Evolutionary conservation across 805 yeast species (phyloP).

Genomic region (Myxozyma monticola): DNA sequence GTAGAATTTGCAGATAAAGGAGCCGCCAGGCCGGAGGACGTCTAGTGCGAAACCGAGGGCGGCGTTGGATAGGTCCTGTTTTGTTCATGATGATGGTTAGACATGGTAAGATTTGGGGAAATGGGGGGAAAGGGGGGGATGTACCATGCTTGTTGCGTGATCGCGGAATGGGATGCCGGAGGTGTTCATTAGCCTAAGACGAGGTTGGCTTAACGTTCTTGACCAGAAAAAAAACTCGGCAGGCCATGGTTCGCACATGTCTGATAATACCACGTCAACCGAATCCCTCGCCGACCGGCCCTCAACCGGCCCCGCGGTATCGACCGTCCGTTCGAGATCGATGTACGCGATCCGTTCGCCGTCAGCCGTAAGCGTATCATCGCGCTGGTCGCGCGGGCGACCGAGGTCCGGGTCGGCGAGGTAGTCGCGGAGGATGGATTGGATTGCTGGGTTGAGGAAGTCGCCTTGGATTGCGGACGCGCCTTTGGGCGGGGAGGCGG

Average conservation of each 20-base stretch:
- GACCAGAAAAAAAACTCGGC: constrained; percentile 54
- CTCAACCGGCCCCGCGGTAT: no score
- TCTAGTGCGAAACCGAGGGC: constrained; percentile 76
- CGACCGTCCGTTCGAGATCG: constrained; percentile 33
- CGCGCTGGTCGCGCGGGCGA: constrained; percentile 14
- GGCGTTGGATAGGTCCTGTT: constrained; percentile 81
- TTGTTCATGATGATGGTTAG: neutral
- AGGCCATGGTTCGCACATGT: constrained; percentile 69
- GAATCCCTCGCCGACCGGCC: no score
- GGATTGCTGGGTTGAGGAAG: constrained; percentile 68
- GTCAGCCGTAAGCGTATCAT: neutral
- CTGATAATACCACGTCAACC: constrained; percentile 71
- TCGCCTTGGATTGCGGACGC: constrained; percentile 83
- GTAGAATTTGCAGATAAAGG: constrained; percentile 77
- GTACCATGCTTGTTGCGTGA: constrained; percentile 74
- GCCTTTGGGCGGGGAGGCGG: constrained; percentile 77
- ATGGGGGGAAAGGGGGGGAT: constrained; percentile 30
- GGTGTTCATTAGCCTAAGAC: constrained; percentile 90
- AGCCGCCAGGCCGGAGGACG: constrained; percentile 68
- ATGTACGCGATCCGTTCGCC: constrained; percentile 25
- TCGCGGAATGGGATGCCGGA: constrained; percentile 79
- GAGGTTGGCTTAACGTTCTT: constrained; percentile 74
- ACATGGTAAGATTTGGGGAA: neutral
- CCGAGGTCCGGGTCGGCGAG: constrained; percentile 44
- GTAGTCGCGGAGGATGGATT: constrained; percentile 52